Conservation (phyloP, 495 filamentous ascomycete species). For the Clohesyomyces aquaticus region DNA sequence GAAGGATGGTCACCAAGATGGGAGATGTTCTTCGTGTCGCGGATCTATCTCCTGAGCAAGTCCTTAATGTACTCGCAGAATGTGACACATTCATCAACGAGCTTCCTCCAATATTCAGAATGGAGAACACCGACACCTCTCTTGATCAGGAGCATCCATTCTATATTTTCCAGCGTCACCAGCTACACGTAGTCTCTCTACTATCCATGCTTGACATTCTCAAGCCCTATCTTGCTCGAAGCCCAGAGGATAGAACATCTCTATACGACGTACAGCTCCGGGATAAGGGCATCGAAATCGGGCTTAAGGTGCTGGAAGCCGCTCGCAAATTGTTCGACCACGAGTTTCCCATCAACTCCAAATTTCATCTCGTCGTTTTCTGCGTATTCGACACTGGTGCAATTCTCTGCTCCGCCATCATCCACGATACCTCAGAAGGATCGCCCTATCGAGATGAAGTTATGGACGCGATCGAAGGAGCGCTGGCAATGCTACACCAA, state of each 20-base stretch:
- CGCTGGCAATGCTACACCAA: conserved; percentile 49
- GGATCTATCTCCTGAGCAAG: conserved; percentile 19
- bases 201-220: conserved; percentile 53
- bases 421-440: conserved; percentile 52
- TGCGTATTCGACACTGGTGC: conserved; percentile 57
- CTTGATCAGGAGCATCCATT: conserved; percentile 52
- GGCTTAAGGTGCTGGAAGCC: conserved; percentile 50
- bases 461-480: conserved; percentile 48
- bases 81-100: conserved; percentile 50
- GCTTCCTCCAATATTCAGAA: conserved; percentile 51
- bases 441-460: conserved; percentile 52
- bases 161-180: conserved; percentile 54
- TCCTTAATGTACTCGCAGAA: conserved; percentile 31
- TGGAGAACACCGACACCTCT: conserved; percentile 49
- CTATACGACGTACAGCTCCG: conserved; percentile 45
- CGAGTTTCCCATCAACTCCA: conserved; percentile 52
- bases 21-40: conserved; percentile 11
- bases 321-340: conserved; percentile 51
- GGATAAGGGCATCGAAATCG: conserved; percentile 48
- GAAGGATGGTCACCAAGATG: conserved; percentile 23
- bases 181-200: conserved; percentile 54
- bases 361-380: conserved; percentile 59
- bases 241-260: conserved; percentile 22
- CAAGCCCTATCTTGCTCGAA: conserved; percentile 51
- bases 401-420: conserved; percentile 55